Percentiles rank a stretch among this genome's conserved stretches.
These are phyloP conservation scores for Parathielavia hyrcaniae DNA, from an alignment of 495 filamentous ascomycete species.

Conservation along the genomic window DNA sequence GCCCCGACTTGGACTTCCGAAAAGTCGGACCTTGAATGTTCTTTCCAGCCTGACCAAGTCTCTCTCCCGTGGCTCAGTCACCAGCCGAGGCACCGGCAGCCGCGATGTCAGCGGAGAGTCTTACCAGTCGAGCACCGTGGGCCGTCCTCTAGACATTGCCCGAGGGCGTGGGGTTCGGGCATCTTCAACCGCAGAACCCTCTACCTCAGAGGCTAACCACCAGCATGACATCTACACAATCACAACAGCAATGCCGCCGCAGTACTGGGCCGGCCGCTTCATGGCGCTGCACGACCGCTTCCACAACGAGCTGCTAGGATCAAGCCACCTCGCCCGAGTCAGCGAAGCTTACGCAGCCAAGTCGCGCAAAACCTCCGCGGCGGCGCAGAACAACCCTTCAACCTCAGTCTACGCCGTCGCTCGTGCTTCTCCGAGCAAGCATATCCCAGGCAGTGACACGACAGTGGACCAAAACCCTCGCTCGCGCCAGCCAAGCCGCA, in stretches of 20 bases:
- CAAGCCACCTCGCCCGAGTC: constrained; percentile 26
- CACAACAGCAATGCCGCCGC: constrained; percentile 27
- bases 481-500: constrained; percentile 9
- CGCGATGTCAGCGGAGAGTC: constrained; percentile 23
- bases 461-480: background rate
- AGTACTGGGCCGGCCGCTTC: constrained; percentile 55
- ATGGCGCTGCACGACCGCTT: constrained; percentile 48
- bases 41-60: constrained; percentile 37
- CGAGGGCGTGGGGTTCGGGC: background rate
- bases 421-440: constrained; percentile 1
- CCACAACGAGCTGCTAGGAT: constrained; percentile 40
- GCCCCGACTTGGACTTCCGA: constrained; percentile 21
- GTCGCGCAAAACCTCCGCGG: constrained; percentile 12
- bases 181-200: background rate
- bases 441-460: background rate
- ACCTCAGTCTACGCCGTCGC: constrained; percentile 19
- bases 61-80: constrained; percentile 32
- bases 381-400: constrained; percentile 24
- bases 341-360: constrained; percentile 22
- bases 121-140: background rate
- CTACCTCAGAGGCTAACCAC: background rate
- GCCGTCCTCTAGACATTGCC: background rate
- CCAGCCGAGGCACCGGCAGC: constrained; percentile 17
- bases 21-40: constrained; percentile 36
- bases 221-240: constrained; percentile 22